Percentiles rank a stretch among this genome's conserved stretches.
These are phyloP conservation scores for Tetrahymena elliotti DNA, from an alignment of 73 alveolate genomes.

Conservation along the genomic window DNA sequence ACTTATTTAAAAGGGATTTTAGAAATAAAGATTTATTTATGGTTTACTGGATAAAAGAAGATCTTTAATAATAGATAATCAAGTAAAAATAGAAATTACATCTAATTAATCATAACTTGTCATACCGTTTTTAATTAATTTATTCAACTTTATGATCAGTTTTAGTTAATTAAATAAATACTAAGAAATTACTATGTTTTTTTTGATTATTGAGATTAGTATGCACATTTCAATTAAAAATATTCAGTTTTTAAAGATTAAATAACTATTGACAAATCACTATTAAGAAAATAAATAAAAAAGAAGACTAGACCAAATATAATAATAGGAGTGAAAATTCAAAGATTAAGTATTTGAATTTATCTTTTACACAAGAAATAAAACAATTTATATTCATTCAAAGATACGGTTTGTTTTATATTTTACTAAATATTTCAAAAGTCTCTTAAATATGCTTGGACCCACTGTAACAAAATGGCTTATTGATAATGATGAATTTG, in stretches of 20 bases:
- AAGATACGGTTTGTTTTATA: background rate
- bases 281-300: background rate
- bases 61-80: background rate
- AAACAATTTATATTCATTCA: background rate
- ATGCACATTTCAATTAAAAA: background rate
- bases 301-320: background rate
- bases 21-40: too few relatives aligned
- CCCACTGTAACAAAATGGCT: background rate
- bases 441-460: background rate
- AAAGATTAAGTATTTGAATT: background rate
- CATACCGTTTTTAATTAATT: background rate
- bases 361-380: background rate
- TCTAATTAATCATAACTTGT: background rate
- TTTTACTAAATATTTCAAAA: background rate
- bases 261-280: background rate
- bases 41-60: background rate
- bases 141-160: background rate
- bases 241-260: background rate
- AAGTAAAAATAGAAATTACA: too few relatives aligned
- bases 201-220: too few relatives aligned
- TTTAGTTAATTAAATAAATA: background rate
- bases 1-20: too few relatives aligned
- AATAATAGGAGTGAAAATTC: background rate
- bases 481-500: background rate
- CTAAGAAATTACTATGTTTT: background rate